phyloP scores from a whole-genome alignment of 257 asterid species.

The Perilla frutescens region DNA sequence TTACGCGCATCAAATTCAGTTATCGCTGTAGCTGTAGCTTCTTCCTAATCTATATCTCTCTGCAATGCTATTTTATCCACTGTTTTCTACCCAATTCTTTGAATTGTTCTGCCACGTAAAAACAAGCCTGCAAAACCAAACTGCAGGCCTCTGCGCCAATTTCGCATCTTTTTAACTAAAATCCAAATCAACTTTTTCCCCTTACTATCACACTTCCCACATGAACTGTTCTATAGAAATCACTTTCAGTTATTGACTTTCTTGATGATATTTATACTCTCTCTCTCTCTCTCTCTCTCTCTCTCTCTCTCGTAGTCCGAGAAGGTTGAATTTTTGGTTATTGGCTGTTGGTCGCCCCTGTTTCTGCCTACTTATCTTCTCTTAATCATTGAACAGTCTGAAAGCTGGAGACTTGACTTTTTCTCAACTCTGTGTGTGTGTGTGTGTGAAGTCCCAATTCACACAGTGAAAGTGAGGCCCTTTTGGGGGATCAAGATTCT shows the following conservation, averaged over 20 bases:
- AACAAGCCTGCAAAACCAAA: constrained; percentile 31
- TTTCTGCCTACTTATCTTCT: constrained; percentile 21
- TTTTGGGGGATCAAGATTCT: constrained; percentile 32
- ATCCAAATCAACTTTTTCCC: constrained; percentile 29
- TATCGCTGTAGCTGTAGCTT: not conserved
- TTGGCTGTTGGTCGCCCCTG: constrained; percentile 19
- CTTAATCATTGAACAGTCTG: constrained; percentile 29
- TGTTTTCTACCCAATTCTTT: constrained; percentile 17
- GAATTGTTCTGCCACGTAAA: constrained; percentile 33
- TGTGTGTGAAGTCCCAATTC: not conserved
- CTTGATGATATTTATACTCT: not conserved
- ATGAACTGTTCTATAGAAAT: constrained; percentile 37
- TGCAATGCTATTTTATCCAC: not conserved
- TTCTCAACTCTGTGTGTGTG: not conserved
- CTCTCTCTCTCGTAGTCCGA: constrained; percentile 11
- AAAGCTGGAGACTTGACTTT: constrained; percentile 11
- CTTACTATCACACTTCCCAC: constrained; percentile 49
- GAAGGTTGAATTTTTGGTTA: constrained; percentile 10
- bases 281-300: constrained; percentile 22
- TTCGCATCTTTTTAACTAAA: constrained; percentile 42
- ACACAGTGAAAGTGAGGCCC: constrained; percentile 21
- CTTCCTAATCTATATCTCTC: constrained; percentile 9
- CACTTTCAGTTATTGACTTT: constrained; percentile 60
- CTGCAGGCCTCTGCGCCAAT: constrained; percentile 56
- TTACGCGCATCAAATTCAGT: constrained; percentile 20